Base-by-base conservation (phyloP, 192 early-diverging fungal genomes). In the Phlyctochytrium bullatum region DNA sequence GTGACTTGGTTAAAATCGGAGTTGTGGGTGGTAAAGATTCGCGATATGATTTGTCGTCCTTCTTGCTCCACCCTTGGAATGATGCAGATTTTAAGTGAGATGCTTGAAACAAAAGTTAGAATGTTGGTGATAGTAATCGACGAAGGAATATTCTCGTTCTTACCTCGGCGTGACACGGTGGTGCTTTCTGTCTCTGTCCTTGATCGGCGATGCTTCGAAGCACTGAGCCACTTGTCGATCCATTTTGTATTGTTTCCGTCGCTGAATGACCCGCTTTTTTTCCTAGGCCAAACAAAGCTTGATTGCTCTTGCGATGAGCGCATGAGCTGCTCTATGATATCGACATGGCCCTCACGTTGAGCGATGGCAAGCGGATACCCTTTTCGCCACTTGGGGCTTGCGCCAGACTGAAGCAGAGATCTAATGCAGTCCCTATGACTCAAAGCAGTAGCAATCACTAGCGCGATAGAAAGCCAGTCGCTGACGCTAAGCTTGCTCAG, bases 371-470 rank as follows among this genome's bases (percentile, higher is more conserved):
- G 12, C 27, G 54, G 12, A 57, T 20, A 25, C 14, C 54, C 54
- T 25, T 25, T 57, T 28, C 27, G 10, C 54, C 54, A 57, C 10
- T 28, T 28, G 6, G 54, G 20, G 27, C 27, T 28, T 25, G 54
- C 54, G 54, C 54, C 54, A 6, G 27, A 10, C 27, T 25, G 16
- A 6, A 57, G 54, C 54, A 57, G 25, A 27, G 20, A 57, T 25
- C 54, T 14, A 6, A 57, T 25, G 54, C 54, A 57, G 67, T 80
- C 67, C 40, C 20, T 47, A 47, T 47, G 40, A 20, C 40, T 47
- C 10, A 20, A 6, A 47, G 40, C 20, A 6, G 20, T 20, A 47
- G 10, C 40, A 6, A 47, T 14, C 40, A 47, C 40, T 6, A 47
- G 40, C 10, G 40, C 40, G 10, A 47, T 6, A 6, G 40, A 6